Percentiles rank a stretch among this genome's conserved stretches.
phyloP scores from a whole-genome alignment of 352 stramenopile species.

The Phytopythium montanum region DNA sequence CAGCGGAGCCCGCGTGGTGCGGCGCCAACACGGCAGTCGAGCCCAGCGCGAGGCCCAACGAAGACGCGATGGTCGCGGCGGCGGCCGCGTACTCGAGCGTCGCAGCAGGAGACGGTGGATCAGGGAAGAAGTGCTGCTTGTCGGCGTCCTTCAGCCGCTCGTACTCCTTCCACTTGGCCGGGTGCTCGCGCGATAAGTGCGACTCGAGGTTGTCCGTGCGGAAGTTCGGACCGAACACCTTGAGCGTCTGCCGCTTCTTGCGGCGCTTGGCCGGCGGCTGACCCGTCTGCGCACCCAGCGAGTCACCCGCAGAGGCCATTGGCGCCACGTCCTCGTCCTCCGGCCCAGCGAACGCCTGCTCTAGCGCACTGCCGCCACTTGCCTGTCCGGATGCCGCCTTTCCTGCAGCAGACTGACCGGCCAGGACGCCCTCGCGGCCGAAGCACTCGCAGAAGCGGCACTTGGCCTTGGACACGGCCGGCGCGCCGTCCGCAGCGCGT shows the following conservation, averaged over 20 bases:
- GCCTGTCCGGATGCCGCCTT: too few species aligned
- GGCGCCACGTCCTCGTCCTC: not conserved
- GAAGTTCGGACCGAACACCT: conserved; percentile 55
- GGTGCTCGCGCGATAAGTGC: conserved; percentile 45
- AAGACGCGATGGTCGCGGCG: conserved; percentile 1
- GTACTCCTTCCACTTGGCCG: conserved; percentile 46
- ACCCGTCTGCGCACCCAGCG: not conserved
- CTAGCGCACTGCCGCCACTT: not conserved
- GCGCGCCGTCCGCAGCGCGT: conserved; percentile 8
- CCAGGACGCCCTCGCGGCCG: conserved; percentile 22
- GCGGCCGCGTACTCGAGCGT: conserved; percentile 14
- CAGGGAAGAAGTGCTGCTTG: conserved; percentile 45
- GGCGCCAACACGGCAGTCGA: not conserved
- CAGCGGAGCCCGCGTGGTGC: not conserved
- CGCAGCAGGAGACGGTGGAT: conserved; percentile 18
- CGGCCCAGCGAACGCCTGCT: not conserved
- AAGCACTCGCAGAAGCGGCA: conserved; percentile 62
- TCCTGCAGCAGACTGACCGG: too few species aligned
- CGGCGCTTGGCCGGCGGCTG: conserved; percentile 28
- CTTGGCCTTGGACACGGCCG: conserved; percentile 44
- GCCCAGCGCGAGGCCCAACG: not conserved
- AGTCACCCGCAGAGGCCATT: not conserved
- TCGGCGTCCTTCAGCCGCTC: conserved; percentile 38
- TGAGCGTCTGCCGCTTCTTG: conserved; percentile 60
- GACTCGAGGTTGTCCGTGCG: conserved; percentile 57